Evolutionary conservation across 2,329 filamentous ascomycete genomes (phyloP).

Genomic region (Colletotrichum theobromicola): DNA sequence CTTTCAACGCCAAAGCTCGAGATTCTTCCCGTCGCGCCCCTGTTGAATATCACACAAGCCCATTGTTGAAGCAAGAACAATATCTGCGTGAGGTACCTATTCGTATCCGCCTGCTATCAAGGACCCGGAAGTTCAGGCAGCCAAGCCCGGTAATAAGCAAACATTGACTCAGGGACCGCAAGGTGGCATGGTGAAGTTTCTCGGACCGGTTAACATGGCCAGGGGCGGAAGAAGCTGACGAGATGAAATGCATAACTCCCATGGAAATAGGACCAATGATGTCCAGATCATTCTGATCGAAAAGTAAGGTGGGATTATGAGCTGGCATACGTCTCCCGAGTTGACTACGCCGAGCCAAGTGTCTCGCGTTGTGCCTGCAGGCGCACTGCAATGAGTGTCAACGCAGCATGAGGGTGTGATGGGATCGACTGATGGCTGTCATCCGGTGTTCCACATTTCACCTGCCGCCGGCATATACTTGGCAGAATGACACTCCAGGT

Average conservation of each 20-base stretch:
- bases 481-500: background rate
- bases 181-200: background rate
- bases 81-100: rapidly evolving
- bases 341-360: background rate
- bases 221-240: background rate
- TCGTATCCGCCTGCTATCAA: background rate
- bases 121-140: background rate
- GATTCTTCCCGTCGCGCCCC: background rate
- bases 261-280: background rate
- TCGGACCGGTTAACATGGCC: rapidly evolving
- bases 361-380: background rate
- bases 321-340: background rate
- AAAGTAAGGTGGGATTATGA: background rate
- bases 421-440: background rate
- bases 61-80: background rate
- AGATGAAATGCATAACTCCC: background rate
- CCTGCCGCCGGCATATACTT: background rate
- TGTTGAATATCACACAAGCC: background rate
- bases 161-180: background rate
- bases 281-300: background rate
- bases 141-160: background rate
- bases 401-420: background rate
- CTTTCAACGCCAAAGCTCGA: background rate
- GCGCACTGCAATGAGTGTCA: background rate
- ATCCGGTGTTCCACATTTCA: background rate